Evolutionary conservation across 2,329 filamentous ascomycete species (phyloP).

Genomic region (Stagonosporopsis cucurbitacearum): DNA sequence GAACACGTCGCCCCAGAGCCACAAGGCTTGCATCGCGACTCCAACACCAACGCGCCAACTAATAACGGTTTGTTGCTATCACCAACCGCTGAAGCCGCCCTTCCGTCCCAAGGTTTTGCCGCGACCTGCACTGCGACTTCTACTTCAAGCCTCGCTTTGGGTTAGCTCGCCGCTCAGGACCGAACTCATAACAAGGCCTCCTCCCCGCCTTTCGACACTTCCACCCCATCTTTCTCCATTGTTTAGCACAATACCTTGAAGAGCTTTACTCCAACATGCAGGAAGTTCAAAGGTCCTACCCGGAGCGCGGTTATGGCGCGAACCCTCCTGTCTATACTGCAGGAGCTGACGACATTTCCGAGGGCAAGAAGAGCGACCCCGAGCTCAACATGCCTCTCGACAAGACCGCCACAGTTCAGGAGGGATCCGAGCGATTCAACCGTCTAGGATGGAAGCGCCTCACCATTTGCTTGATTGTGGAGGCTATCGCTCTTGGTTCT

Average conservation of each 20-base stretch:
- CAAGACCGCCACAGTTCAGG: constrained; percentile 41
- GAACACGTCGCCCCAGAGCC: not conserved
- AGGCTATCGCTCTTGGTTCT: constrained; percentile 58
- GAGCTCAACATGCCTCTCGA: constrained; percentile 41
- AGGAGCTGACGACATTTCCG: constrained; percentile 29
- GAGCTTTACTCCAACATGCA: constrained; percentile 25
- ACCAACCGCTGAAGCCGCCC: constrained; percentile 4
- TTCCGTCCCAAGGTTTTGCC: constrained; percentile 19
- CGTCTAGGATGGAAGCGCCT: constrained; percentile 59
- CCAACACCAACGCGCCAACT: not conserved
- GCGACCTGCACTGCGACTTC: constrained; percentile 34
- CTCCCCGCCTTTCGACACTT: constrained; percentile 13
- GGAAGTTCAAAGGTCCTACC: constrained; percentile 23
- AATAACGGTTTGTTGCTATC: constrained; percentile 6
- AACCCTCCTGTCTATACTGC: constrained; percentile 29
- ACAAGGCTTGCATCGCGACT: constrained; percentile 1
- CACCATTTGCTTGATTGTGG: constrained; percentile 58
- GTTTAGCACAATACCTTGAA: not conserved
- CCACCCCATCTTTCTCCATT: not conserved
- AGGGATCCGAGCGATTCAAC: constrained; percentile 50
- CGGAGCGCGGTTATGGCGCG: constrained; percentile 19
- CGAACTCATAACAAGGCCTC: constrained; percentile 23
- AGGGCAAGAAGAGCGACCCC: constrained; percentile 44
- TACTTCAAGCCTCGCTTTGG: constrained; percentile 16
- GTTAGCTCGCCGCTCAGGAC: constrained; percentile 21